Conservation (phyloP, 305 asterid genomes). For the Vinca major region DNA sequence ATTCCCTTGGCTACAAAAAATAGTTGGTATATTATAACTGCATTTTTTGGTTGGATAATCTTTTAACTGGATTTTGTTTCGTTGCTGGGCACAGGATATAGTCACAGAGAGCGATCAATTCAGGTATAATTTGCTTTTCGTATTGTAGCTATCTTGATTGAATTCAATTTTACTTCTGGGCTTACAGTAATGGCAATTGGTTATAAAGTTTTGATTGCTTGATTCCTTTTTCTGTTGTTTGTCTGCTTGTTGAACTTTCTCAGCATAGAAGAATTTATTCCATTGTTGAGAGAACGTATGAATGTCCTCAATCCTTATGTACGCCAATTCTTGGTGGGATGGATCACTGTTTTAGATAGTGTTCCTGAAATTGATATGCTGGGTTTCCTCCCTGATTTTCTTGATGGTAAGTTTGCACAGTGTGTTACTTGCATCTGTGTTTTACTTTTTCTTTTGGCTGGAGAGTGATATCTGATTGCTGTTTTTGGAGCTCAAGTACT, state of each 20-base stretch:
- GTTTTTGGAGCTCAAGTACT: background rate
- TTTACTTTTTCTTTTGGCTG: background rate
- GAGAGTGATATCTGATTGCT: background rate
- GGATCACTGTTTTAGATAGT: constrained; percentile 99
- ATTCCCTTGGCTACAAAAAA: background rate
- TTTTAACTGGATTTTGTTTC: constrained; percentile 1
- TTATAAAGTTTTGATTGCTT: background rate
- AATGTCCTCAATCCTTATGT: constrained; percentile 92
- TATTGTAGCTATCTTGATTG: background rate
- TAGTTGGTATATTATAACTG: background rate
- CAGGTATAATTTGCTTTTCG: constrained; percentile 47
- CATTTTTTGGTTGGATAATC: background rate
- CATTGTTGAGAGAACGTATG: constrained; percentile 95
- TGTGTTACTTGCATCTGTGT: constrained; percentile 1
- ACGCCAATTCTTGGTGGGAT: constrained; percentile 98
- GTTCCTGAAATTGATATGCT: constrained; percentile 99
- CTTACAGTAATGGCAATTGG: constrained; percentile 3
- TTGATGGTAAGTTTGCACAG: constrained; percentile 61
- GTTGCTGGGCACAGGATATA: constrained; percentile 59
- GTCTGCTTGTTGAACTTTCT: constrained; percentile 5
- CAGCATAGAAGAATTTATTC: constrained; percentile 99
- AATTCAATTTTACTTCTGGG: background rate
- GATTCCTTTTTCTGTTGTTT: constrained; percentile 1
- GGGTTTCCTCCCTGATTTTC: constrained; percentile 99
- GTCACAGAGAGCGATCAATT: constrained; percentile 99